phyloP scores from a whole-genome alignment of 2,329 filamentous ascomycete species.

The Leptographium procerum region DNA sequence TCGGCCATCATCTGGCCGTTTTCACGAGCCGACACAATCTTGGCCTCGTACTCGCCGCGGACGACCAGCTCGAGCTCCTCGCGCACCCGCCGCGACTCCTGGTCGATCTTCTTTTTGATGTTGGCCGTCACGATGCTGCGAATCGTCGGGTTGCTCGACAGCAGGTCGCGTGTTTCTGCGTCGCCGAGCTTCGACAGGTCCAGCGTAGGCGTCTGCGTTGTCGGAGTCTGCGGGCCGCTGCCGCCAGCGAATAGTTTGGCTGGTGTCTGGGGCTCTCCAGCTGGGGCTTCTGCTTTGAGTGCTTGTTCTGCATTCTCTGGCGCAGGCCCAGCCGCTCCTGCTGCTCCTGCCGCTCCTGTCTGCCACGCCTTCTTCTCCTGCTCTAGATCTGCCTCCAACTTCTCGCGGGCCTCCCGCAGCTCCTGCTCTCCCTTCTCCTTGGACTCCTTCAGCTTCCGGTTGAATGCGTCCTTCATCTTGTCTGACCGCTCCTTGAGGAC shows the following conservation, averaged over 20 bases:
- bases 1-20: conserved; percentile 61
- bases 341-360: conserved; percentile 21
- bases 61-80: conserved; percentile 37
- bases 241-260: no score
- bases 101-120: conserved; percentile 59
- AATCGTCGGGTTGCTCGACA: conserved; percentile 44
- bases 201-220: conserved; percentile 15
- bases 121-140: conserved; percentile 49
- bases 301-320: neutral
- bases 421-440: conserved; percentile 40
- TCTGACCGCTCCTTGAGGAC: conserved; percentile 56
- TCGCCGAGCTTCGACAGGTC: conserved; percentile 42
- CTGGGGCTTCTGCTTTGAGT: conserved; percentile 2
- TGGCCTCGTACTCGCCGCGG: conserved; percentile 39
- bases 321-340: neutral
- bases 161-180: conserved; percentile 42
- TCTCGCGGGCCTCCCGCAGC: conserved; percentile 39
- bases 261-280: conserved; percentile 1
- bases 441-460: conserved; percentile 60
- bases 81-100: conserved; percentile 49
- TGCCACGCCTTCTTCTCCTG: conserved; percentile 53
- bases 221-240: conserved; percentile 25
- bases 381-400: conserved; percentile 35
- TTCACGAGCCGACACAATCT: conserved; percentile 41
- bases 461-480: conserved; percentile 56